Percentiles rank a stretch among this genome's conserved stretches.
phyloP scores from a whole-genome alignment of 225 moss, liverwort and hornwort species.

The Rhytidiadelphus loreus region DNA sequence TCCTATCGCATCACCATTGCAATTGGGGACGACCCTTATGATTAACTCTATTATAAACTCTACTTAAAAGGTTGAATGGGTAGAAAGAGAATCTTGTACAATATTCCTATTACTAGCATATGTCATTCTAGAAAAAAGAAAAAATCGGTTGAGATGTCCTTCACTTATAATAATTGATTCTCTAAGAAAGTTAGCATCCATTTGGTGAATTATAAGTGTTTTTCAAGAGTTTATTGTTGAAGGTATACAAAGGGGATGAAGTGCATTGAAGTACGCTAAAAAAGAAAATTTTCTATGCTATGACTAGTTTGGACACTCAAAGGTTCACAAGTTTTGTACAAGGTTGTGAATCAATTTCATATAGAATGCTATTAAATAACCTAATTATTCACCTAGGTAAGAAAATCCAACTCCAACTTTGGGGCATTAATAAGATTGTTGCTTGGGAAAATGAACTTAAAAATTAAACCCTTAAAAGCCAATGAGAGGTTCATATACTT shows the following conservation, averaged over 20 bases:
- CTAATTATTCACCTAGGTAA: not conserved
- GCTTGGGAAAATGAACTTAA: fast-evolving
- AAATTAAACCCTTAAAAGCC: not conserved
- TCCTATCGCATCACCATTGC: too few relatives aligned
- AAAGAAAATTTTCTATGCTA: not conserved
- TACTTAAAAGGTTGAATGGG: not conserved
- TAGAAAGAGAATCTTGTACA: too few relatives aligned
- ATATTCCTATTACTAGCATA: not conserved
- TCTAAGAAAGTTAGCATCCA: not conserved
- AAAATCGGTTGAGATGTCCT: not conserved
- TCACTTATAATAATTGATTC: not conserved
- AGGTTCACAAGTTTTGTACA: fast-evolving
- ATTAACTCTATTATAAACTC: too few relatives aligned
- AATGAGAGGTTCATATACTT: not conserved
- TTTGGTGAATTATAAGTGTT: not conserved
- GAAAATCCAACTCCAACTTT: not conserved
- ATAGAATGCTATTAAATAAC: not conserved
- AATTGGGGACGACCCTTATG: too few relatives aligned
- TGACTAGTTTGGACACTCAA: fast-evolving
- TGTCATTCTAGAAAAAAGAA: fast-evolving
- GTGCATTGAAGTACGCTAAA: not conserved
- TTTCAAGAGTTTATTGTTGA: not conserved
- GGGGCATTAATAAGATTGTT: not conserved
- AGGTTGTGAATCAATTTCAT: not conserved
- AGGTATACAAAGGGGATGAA: too few relatives aligned